Base-by-base conservation (phyloP, 306 rosid genomes). In the Potentilla sterilis region DNA sequence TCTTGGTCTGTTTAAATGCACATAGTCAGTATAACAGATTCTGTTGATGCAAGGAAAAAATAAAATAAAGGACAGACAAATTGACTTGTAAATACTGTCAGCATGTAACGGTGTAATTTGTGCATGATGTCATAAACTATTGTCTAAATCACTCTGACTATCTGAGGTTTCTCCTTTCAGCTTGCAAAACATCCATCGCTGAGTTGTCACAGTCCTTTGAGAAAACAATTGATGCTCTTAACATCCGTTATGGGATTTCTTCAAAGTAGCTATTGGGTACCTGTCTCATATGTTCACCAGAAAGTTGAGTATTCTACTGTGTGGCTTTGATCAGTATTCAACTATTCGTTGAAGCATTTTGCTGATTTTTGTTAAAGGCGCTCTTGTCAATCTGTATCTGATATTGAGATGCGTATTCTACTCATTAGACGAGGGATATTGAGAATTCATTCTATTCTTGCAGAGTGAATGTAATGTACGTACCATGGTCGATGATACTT, bases 191-290 rank as follows among this genome's bases (percentile, higher is more conserved):
- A 54, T 89, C 94, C 71, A 79, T 91, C 24, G 69, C 69, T 13
- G 93, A 91, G 82, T 85, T 95, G 70, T 84, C 91, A 5, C 90
- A 95, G 81, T 85, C 88, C 58, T 83, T 76, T 72, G 97, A 90
- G 88, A 92, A 91, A 90, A 47, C 88, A 21, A 78, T 90, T 38
- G 95, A 84, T 82, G 87, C 82, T 71, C 86, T 92, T 81, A 89
- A 90, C 52, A 81, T 78, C 70, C 87, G 87, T 48, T 87, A 80
- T 68, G 96, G 96, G 81, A 82, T 87, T 72, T 74, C 88, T 16
- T 80, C 91, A 21, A 81, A 83, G 55, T 92, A 90, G 82, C 75
- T 67, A 59, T 80, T 54, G 4, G 38, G 54, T 43, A 43, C 69
- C 32, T 35, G 42, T 40, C 79, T 64, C 78, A 77, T 42, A n/a